Percentiles rank a stretch among this genome's conserved stretches.
phyloP scores from a whole-genome alignment of 495 filamentous ascomycete genomes.

The Penicillium lagena region DNA sequence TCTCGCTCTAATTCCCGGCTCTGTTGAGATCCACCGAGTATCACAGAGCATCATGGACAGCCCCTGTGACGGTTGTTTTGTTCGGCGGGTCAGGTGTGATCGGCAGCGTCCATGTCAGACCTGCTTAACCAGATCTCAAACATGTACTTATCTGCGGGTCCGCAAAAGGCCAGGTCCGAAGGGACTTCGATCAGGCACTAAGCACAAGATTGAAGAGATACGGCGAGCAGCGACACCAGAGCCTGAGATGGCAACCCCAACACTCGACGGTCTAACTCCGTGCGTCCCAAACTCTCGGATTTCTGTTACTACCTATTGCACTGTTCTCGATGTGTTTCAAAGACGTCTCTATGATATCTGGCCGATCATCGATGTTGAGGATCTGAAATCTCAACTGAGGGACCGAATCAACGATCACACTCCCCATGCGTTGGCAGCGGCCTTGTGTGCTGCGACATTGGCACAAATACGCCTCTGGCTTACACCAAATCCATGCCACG shows the following conservation, averaged over 20 bases:
- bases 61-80: slow-evolving; percentile 12
- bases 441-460: slow-evolving; percentile 12
- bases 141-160: slow-evolving; percentile 11
- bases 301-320: slow-evolving; percentile 3
- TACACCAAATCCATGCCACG: not conserved
- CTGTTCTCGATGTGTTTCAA: slow-evolving; percentile 7
- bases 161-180: slow-evolving; percentile 12
- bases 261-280: not conserved
- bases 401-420: not conserved
- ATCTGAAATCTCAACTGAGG: slow-evolving; percentile 5
- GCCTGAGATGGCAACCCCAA: not conserved
- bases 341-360: slow-evolving; percentile 7
- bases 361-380: slow-evolving; percentile 7
- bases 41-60: slow-evolving; percentile 3
- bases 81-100: slow-evolving; percentile 14
- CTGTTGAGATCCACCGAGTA: not conserved
- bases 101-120: slow-evolving; percentile 9
- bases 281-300: slow-evolving; percentile 3
- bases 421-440: slow-evolving; percentile 8
- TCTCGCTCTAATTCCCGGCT: slow-evolving; percentile 8
- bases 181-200: slow-evolving; percentile 8
- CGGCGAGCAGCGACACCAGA: not conserved
- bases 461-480: slow-evolving; percentile 7
- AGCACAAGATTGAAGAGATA: slow-evolving; percentile 7
- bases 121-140: slow-evolving; percentile 5